Conservation (phyloP, 1,284 basidiomycete genomes). For the Bondarzewia mesenterica region DNA sequence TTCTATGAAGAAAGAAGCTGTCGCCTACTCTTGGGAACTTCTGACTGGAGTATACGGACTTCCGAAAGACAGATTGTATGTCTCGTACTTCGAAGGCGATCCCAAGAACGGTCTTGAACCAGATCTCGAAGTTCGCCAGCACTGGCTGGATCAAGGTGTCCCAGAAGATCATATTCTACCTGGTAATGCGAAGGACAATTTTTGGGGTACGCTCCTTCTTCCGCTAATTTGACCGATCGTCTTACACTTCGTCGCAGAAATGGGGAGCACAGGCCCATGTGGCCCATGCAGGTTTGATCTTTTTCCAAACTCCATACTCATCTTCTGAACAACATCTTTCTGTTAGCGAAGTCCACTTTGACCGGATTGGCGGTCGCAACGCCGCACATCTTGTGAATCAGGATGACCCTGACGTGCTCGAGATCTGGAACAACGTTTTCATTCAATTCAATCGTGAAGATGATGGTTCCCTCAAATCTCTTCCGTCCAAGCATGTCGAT, state of each 20-base stretch:
- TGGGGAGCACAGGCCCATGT: slow-evolving; percentile 97
- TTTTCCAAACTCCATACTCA: slow-evolving; percentile 1
- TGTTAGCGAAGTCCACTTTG: slow-evolving; percentile 88
- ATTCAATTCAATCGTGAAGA: slow-evolving; percentile 97
- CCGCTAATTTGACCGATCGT: not conserved
- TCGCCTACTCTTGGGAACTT: slow-evolving; percentile 90
- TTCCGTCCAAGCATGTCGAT: slow-evolving; percentile 94
- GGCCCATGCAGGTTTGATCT: slow-evolving; percentile 80
- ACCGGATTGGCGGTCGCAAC: slow-evolving; percentile 91
- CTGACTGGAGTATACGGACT: slow-evolving; percentile 86
- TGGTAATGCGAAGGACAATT: slow-evolving; percentile 96
- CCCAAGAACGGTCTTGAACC: slow-evolving; percentile 79
- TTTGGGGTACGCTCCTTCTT: slow-evolving; percentile 77
- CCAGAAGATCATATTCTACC: slow-evolving; percentile 87
- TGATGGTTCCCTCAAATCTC: slow-evolving; percentile 70
- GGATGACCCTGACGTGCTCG: slow-evolving; percentile 93
- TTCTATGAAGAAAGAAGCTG: slow-evolving; percentile 74
- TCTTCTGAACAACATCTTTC: slow-evolving; percentile 6
- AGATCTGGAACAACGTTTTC: slow-evolving; percentile 99
- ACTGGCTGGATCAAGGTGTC: slow-evolving; percentile 85
- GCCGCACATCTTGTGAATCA: slow-evolving; percentile 89
- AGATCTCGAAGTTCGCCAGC: slow-evolving; percentile 81
- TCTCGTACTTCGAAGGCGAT: slow-evolving; percentile 98
- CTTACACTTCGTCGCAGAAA: slow-evolving; percentile 50
- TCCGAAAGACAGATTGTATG: slow-evolving; percentile 88